Evolutionary conservation across 2,329 filamentous ascomycete genomes (phyloP), one percentile per base, ranked within the genome.

Genomic region (Calonectria pteridis): DNA sequence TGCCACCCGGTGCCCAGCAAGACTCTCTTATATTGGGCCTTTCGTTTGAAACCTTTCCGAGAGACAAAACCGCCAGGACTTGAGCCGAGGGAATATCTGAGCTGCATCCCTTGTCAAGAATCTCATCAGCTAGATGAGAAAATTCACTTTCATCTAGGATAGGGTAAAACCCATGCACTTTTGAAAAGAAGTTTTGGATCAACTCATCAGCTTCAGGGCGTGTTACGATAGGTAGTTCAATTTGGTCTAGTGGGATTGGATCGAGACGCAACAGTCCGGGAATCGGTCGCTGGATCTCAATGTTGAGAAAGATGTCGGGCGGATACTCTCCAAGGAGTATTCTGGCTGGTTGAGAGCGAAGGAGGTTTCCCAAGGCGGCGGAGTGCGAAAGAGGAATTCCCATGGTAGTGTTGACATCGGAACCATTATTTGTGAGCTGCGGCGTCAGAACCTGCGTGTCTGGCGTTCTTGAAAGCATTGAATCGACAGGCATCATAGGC

Each of bases 341-440:
- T 6, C 73, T 77, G 0, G 76, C 76, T 0, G 76, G 76, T 1
- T 75, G 75, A 11, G 76, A 78, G 0, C 76, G 69, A 0, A 78
- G 26, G 0, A 78, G 46, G 2, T 77, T 78, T 1, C 76, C 76
- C 0, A 75, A 72, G 0, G 76, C 78, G 0, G 76, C 77, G 0
- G 76, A 78, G 13, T 78, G 76, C 6, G 75, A 78, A 0, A 78
- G 26, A 0, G 76, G 76, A 6, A 78, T 78, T 14, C 77, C 76
- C 76, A 78, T 78, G 0, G 76, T 78, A 2, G 76, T 78, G 43
- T 78, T 78, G 31, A 78, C 75, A 0, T 76, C 76, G 67, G 37
- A 40, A 13, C 77, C 78, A 4, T 71, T 75, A 10, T 78, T 78
- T 1, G 76, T 77, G 18, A 78, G 77, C 13, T 78, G 76, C 0